Evolutionary conservation across 345 rosid species (phyloP), one percentile per base, ranked within the genome.

Genomic region (Crucihimalaya himalaica): DNA sequence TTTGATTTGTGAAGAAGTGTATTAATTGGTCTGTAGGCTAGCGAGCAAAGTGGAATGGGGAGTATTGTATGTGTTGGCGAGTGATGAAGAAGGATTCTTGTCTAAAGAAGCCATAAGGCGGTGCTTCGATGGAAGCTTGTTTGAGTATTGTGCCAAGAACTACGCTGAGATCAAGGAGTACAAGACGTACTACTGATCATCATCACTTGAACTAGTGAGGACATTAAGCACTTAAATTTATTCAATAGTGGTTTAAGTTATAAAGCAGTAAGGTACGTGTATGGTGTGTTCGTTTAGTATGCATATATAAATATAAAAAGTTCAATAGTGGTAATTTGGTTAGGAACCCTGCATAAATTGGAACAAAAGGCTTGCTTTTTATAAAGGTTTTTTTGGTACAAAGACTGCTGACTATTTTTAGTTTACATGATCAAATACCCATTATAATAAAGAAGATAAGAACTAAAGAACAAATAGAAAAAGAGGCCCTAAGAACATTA

Each of bases 91-190:
- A 7, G 93, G 95, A 1, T 80, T 81, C 58, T 67, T 88, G 54
- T 88, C 91, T 0, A 89, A 91, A 76, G 97, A 91, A 83, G 98
- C 97, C 0, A 67, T 83, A 6, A 81, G 98, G 47, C 72, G 91
- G n/a, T 86, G 88, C 72, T 88, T 78, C 11, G 97, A 91, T 20
- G 98, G 96, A 8, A 85, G 88, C 65, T 80, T 93, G 82, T 93
- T 93, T 62, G 92, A 89, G 68, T 88, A 89, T 25, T 84, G 83
- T 12, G 92, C 93, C 14, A 85, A 72, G 66, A 78, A 68, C 46
- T 68, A 60, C 47, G 32, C 64, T 11, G 79, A 67, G 54, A 43
- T 68, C 39, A 68, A 11, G 4, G 63, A 68, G 2, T 42, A 60
- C 56, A 68, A 61, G 48, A 42, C 68, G 5, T 61, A 75, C 56